Evolutionary conservation across 148 eudicot species (phyloP).

Genomic region (Spergularia marina): DNA sequence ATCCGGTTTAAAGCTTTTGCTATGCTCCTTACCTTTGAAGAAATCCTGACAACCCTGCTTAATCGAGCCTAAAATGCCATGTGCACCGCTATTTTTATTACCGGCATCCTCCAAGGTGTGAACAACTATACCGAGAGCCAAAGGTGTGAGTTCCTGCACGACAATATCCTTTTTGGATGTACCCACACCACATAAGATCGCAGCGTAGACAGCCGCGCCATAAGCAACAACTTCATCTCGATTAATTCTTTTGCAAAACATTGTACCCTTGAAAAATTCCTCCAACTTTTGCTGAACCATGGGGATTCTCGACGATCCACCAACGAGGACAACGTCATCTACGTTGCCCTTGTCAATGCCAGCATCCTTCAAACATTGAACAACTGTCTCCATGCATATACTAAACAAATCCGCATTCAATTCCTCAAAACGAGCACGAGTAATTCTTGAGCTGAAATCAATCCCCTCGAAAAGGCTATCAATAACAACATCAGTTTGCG

Average conservation of each 20-base stretch:
- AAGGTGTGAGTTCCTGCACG: too few species aligned
- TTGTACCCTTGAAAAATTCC: slow-evolving; percentile 7
- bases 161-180: too few species aligned
- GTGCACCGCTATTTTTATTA: too few species aligned
- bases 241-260: slow-evolving; percentile 7
- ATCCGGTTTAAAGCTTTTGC: too few species aligned
- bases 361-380: not conserved
- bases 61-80: too few species aligned
- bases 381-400: not conserved
- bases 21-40: too few species aligned
- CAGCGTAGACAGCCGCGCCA: slow-evolving; percentile 31
- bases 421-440: slow-evolving; percentile 15
- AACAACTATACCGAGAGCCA: too few species aligned
- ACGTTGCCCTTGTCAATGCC: not conserved
- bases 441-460: not conserved
- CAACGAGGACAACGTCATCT: slow-evolving; percentile 17
- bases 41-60: too few species aligned
- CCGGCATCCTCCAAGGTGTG: too few species aligned
- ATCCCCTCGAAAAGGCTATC: slow-evolving; percentile 17
- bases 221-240: slow-evolving; percentile 22
- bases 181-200: too few species aligned
- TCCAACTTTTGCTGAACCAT: slow-evolving; percentile 16
- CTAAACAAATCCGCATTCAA: slow-evolving; percentile 18
- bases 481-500: slow-evolving; percentile 5
- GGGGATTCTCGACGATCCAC: slow-evolving; percentile 24